These are phyloP conservation scores for Schizopora paradoxa DNA, from an alignment of 1,284 basidiomycete species.

Conservation along the genomic window DNA sequence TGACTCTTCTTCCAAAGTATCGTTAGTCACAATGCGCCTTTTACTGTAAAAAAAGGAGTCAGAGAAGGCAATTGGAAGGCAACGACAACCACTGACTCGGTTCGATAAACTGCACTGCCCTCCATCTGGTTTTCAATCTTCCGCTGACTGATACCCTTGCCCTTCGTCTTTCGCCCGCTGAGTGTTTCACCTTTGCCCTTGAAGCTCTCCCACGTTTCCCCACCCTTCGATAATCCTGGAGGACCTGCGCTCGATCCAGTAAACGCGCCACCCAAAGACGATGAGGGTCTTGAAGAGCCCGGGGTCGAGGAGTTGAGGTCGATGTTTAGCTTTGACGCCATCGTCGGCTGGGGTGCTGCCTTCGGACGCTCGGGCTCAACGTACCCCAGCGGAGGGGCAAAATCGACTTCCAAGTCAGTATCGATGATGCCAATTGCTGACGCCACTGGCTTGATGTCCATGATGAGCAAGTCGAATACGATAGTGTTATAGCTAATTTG, in stretches of 20 bases:
- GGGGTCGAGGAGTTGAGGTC: conserved; percentile 80
- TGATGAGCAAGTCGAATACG: conserved; percentile 91
- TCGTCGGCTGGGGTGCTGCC: conserved; percentile 78
- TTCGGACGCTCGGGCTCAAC: conserved; percentile 89
- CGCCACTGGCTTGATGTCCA: conserved; percentile 88
- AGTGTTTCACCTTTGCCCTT: conserved; percentile 90
- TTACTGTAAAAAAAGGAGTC: conserved; percentile 46
- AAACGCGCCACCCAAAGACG: conserved; percentile 65
- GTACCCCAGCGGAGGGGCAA: conserved; percentile 71
- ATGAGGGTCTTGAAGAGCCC: conserved; percentile 76
- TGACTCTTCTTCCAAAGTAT: conserved; percentile 67
- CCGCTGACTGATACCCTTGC: conserved; percentile 81
- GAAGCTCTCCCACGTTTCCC: conserved; percentile 87
- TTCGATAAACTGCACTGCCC: conserved; percentile 82
- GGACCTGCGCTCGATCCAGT: conserved; percentile 42
- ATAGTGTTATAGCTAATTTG: conserved; percentile 92
- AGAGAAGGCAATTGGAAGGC: conserved; percentile 1
- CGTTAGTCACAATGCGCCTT: conserved; percentile 81
- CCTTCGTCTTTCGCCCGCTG: conserved; percentile 84
- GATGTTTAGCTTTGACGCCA: conserved; percentile 97
- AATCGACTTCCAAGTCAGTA: conserved; percentile 93
- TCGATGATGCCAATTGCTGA: conserved; percentile 90
- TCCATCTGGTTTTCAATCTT: conserved; percentile 76
- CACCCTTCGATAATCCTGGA: conserved; percentile 60
- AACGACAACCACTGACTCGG: conserved; percentile 62